Base-by-base conservation (phyloP, 1,284 basidiomycete species). In the Boletellus sp. region DNA sequence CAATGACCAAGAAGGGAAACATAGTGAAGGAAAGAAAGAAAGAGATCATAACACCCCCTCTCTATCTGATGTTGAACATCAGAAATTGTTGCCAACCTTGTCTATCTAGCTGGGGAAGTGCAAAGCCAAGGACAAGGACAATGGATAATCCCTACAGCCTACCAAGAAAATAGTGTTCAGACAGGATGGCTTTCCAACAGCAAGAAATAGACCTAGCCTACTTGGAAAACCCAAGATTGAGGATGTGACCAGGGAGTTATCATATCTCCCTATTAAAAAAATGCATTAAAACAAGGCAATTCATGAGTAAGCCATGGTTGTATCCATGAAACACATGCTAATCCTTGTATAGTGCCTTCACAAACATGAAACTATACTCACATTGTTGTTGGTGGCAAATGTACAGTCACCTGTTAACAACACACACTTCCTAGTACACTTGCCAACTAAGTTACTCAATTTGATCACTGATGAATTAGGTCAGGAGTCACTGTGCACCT, bases 391-490 rank as follows among this genome's bases (percentile, higher is more conserved):
- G 22, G 13, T 11, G 5, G 21, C 13, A 13, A 36, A 3, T 8
- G 5, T 8, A 23, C 22, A n/a, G 20, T 14, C 21, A 36, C 8
- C 13, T 23, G 8, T 11, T 14, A 4, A 7, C 20, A 4, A 40
- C 11, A 2, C 5, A 22, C 40, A 21, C 27, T 23, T 44, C 8
- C 37, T 48, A 5, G 40, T 7, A 26, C 6, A 13, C 16, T 36
- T 48, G 25, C 42, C 37, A 25, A 40, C 27, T 1, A 13, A 44
- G 33, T 19, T 44, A 2, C 27, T 32, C 8, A 16, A n/a, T 5
- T n/a, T 36, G 19, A 30, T 48, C n/a, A 8, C 8, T 3, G 8
- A 41, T 14, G 22, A 41, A 29, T 11, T 47, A 39, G 41, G 47
- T 11, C 27, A 17, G n/a, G 41, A 50, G 21, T 50, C 21, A 19